Percentiles rank a stretch among this genome's conserved stretches.
Conservation (phyloP, 805 yeast species). For the Candida yuanshanica region DNA sequence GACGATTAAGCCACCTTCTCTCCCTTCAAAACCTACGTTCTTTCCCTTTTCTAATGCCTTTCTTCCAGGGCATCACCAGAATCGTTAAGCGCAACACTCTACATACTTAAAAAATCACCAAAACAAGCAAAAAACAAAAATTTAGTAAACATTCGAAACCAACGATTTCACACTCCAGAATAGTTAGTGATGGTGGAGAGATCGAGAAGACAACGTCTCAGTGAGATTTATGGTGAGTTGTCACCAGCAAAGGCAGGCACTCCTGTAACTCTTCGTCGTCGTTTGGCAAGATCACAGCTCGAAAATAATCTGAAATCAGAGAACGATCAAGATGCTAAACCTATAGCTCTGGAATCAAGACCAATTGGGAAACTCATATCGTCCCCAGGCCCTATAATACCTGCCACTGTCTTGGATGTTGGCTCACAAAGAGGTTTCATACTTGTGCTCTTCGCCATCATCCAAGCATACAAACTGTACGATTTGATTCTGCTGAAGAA, state of each 20-base stretch:
- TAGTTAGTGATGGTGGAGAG: constrained; percentile 21
- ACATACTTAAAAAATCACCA: not conserved
- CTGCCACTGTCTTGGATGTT: constrained; percentile 59
- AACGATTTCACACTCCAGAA: not conserved
- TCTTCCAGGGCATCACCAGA: not conserved
- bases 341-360: not conserved
- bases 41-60: too few relatives aligned
- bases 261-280: constrained; percentile 12
- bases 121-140: not conserved
- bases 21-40: not conserved
- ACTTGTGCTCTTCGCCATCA: constrained; percentile 56
- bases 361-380: not conserved
- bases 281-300: constrained; percentile 13
- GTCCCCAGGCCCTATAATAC: constrained; percentile 41
- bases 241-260: constrained; percentile 7
- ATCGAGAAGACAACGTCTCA: constrained; percentile 25
- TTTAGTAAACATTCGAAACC: not conserved
- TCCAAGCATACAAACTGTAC: constrained; percentile 85
- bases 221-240: constrained; percentile 21
- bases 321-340: not conserved
- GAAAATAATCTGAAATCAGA: constrained; percentile 7
- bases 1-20: too few relatives aligned
- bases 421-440: constrained; percentile 72
- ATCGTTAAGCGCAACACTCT: not conserved
- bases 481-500: constrained; percentile 59